Evolutionary conservation across 192 early-diverging fungal species (phyloP).

Genomic region (Coemansia sp.): DNA sequence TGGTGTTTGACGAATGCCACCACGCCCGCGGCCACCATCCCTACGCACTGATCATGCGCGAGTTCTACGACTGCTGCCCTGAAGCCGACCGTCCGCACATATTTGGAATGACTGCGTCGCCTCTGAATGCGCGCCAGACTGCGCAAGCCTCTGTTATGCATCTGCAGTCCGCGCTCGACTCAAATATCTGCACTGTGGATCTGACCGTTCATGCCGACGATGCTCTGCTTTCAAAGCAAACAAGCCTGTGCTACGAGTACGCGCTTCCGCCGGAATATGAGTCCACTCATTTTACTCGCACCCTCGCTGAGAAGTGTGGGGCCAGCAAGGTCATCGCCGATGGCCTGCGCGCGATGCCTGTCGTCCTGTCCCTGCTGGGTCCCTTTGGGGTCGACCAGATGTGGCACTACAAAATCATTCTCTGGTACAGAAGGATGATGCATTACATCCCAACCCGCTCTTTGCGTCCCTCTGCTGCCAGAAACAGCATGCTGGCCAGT

Average conservation of each 20-base stretch:
- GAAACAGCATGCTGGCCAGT: neutral
- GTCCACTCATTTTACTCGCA: slow-evolving; percentile 46
- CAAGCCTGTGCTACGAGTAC: slow-evolving; percentile 56
- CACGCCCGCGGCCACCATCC: slow-evolving; percentile 77
- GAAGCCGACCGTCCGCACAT: slow-evolving; percentile 66
- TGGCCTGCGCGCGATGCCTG: slow-evolving; percentile 38
- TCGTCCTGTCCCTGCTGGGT: slow-evolving; percentile 64
- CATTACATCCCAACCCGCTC: slow-evolving; percentile 15
- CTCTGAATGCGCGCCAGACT: slow-evolving; percentile 52
- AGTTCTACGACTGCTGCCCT: slow-evolving; percentile 69
- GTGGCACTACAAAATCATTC: slow-evolving; percentile 58
- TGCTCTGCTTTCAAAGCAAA: slow-evolving; percentile 10
- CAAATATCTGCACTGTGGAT: slow-evolving; percentile 62
- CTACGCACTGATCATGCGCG: slow-evolving; percentile 78
- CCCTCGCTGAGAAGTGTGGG: slow-evolving; percentile 38
- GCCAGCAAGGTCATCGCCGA: slow-evolving; percentile 40
- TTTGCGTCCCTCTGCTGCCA: neutral
- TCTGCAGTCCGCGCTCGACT: slow-evolving; percentile 59
- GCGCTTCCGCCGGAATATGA: slow-evolving; percentile 46
- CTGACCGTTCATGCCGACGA: slow-evolving; percentile 24
- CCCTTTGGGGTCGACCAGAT: slow-evolving; percentile 78
- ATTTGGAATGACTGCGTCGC: slow-evolving; percentile 96
- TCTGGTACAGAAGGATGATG: slow-evolving; percentile 38
- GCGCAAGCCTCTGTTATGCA: slow-evolving; percentile 47
- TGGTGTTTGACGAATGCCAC: slow-evolving; percentile 97